These are phyloP conservation scores for Ophiostoma ulmi DNA, from an alignment of 2,329 filamentous ascomycete species.

Conservation along the genomic window DNA sequence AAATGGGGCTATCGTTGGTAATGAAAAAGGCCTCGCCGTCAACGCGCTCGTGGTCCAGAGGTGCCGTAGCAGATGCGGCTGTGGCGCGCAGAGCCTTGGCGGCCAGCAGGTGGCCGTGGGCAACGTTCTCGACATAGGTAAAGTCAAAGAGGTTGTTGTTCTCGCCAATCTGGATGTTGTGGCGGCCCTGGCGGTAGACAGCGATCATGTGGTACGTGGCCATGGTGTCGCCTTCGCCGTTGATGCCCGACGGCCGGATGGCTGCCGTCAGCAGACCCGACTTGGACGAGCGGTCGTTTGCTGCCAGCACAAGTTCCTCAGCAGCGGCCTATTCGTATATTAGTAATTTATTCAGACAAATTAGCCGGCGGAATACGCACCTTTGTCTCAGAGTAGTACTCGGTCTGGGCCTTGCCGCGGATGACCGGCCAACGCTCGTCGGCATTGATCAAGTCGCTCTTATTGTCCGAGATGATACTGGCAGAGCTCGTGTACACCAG, in stretches of 20 bases:
- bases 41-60: slow-evolving; percentile 66
- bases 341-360: too few relatives aligned
- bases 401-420: slow-evolving; percentile 62
- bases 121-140: slow-evolving; percentile 59
- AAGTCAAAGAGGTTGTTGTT: slow-evolving; percentile 61
- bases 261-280: slow-evolving; percentile 67
- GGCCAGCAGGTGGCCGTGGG: slow-evolving; percentile 78
- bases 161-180: slow-evolving; percentile 73
- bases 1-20: slow-evolving; percentile 81
- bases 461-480: slow-evolving; percentile 79
- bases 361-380: not conserved
- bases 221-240: slow-evolving; percentile 82
- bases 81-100: slow-evolving; percentile 65
- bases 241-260: slow-evolving; percentile 81
- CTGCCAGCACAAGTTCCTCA: slow-evolving; percentile 72
- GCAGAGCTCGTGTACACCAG: slow-evolving; percentile 90
- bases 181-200: slow-evolving; percentile 62
- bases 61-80: slow-evolving; percentile 49
- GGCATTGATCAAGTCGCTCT: slow-evolving; percentile 72
- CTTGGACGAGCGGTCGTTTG: slow-evolving; percentile 48
- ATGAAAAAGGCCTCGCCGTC: slow-evolving; percentile 87
- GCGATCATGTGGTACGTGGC: slow-evolving; percentile 68
- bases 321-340: slow-evolving; percentile 52
- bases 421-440: slow-evolving; percentile 78
- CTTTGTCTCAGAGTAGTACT: slow-evolving; percentile 91